Evolutionary conservation across 108 stramenopile species (phyloP).

Genomic region (Mediolabrus comicus): DNA sequence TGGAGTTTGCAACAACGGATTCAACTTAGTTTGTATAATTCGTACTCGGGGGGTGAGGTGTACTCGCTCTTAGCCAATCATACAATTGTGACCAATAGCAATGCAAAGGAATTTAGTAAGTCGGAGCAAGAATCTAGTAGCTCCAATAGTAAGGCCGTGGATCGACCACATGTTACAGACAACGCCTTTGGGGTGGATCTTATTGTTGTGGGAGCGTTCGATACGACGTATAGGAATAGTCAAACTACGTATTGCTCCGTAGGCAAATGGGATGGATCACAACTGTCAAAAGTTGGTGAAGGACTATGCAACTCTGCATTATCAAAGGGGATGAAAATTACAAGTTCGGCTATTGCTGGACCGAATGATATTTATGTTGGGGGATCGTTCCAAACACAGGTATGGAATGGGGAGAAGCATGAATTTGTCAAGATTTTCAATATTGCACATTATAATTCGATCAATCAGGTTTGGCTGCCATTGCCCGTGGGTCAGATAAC

Average conservation of each 20-base stretch:
- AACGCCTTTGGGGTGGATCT: constrained; percentile 58
- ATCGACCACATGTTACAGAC: constrained; percentile 37
- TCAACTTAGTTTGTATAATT: constrained; percentile 83
- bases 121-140: constrained; percentile 7
- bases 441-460: constrained; percentile 88
- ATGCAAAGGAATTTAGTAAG: constrained; percentile 34
- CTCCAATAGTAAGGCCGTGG: constrained; percentile 16
- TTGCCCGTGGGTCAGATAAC: constrained; percentile 89
- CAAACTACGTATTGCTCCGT: constrained; percentile 96
- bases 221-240: constrained; percentile 86
- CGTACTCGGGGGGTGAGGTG: constrained; percentile 86
- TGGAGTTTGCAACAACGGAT: constrained; percentile 81
- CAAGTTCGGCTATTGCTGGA: constrained; percentile 78
- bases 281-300: constrained; percentile 87
- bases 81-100: constrained; percentile 48
- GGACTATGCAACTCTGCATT: constrained; percentile 91
- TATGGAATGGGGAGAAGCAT: constrained; percentile 91
- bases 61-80: constrained; percentile 83
- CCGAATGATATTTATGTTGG: constrained; percentile 85
- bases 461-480: constrained; percentile 86
- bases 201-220: constrained; percentile 93
- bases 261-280: constrained; percentile 83
- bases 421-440: constrained; percentile 94
- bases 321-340: constrained; percentile 89
- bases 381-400: constrained; percentile 92